A percentile compares a stretch with the other conserved stretches of the same genome.
Conservation (phyloP, 768 basidiomycete species). For the Hygrophorus russula region DNA sequence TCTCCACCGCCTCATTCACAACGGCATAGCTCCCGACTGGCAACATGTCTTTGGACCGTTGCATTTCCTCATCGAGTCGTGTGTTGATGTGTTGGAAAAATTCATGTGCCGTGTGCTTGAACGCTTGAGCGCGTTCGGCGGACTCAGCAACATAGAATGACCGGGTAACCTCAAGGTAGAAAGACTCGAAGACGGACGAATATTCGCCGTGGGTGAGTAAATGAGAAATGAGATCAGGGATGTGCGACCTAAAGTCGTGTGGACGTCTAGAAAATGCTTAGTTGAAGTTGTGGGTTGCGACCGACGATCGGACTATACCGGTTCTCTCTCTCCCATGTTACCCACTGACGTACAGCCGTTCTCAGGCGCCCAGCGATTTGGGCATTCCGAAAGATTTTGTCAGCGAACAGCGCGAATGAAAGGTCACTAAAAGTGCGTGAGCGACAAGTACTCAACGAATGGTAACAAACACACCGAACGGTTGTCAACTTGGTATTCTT, state of each 20-base stretch:
- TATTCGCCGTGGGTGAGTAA: constrained; percentile 51
- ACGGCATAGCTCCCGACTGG: constrained; percentile 36
- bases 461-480: constrained; percentile 31
- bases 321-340: constrained; percentile 40
- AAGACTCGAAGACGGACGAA: constrained; percentile 39
- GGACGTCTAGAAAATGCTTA: constrained; percentile 16
- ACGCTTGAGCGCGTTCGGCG: constrained; percentile 18
- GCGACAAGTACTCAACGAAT: neutral
- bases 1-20: constrained; percentile 43
- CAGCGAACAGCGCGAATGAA: constrained; percentile 43
- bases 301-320: constrained; percentile 15
- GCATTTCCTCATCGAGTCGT: constrained; percentile 45
- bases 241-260: constrained; percentile 26
- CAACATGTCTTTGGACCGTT: constrained; percentile 40
- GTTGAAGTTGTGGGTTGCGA: neutral
- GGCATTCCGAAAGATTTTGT: constrained; percentile 37
- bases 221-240: constrained; percentile 44
- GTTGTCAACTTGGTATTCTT: constrained; percentile 23
- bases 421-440: constrained; percentile 32
- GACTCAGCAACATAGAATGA: constrained; percentile 49
- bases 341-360: constrained; percentile 36
- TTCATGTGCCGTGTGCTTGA: constrained; percentile 30
- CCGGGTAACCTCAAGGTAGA: constrained; percentile 37
- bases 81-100: constrained; percentile 41
- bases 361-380: constrained; percentile 32